Evolutionary conservation across 768 basidiomycete species (phyloP).

Genomic region (Phaeotremella skinneri): DNA sequence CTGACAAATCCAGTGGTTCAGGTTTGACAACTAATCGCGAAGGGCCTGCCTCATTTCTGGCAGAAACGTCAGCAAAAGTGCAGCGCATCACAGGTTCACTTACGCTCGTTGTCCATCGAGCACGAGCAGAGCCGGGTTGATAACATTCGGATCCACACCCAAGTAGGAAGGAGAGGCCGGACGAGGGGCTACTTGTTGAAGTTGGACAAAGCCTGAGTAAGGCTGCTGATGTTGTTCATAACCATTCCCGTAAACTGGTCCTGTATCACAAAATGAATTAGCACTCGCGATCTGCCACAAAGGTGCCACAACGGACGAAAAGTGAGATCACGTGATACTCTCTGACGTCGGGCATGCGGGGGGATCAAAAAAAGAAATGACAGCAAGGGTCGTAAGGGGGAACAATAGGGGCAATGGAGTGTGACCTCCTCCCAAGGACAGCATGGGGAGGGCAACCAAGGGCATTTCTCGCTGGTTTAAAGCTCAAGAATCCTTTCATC

Average conservation of each 20-base stretch:
- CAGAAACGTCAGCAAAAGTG: background rate
- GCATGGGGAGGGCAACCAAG: too few species aligned
- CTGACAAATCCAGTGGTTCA: too few species aligned
- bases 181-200: conserved; percentile 19
- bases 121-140: background rate
- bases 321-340: background rate
- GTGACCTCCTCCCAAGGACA: too few species aligned
- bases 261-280: background rate
- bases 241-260: background rate
- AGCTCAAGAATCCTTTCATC: background rate
- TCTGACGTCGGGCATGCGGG: background rate
- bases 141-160: background rate
- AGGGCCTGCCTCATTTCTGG: background rate
- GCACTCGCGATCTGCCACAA: background rate
- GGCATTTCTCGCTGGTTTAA: background rate
- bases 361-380: background rate
- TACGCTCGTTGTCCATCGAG: too few species aligned
- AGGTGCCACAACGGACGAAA: background rate
- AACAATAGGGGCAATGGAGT: background rate
- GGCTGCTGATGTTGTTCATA: background rate
- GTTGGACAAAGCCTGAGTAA: conserved; percentile 10
- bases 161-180: background rate
- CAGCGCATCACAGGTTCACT: background rate
- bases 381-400: background rate
- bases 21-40: too few species aligned